Evolutionary conservation across 2,329 filamentous ascomycete genomes (phyloP).

Genomic region (Dothideomycetidae sp.): DNA sequence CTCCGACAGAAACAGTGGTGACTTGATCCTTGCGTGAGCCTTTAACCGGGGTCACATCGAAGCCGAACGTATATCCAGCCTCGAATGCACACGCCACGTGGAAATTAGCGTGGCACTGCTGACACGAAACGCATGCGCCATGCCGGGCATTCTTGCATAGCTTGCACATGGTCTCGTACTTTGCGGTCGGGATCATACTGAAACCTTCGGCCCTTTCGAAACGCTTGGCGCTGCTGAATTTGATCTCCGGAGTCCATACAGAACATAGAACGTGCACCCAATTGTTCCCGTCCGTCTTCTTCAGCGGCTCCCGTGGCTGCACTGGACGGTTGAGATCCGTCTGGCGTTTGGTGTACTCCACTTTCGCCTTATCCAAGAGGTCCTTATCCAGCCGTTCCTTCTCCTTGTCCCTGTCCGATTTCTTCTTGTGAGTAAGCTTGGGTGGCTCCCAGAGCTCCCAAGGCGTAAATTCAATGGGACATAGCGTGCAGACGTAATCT

Average conservation of each 20-base stretch:
- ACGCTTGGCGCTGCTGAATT: constrained; percentile 72
- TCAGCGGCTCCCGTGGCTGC: constrained; percentile 77
- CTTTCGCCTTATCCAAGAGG: constrained; percentile 60
- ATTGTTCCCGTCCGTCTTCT: constrained; percentile 89
- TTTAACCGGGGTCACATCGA: constrained; percentile 83
- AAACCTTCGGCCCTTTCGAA: constrained; percentile 84
- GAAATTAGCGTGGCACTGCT: constrained; percentile 55
- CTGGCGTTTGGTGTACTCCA: constrained; percentile 73
- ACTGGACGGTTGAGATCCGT: constrained; percentile 69
- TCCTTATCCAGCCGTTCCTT: constrained; percentile 78
- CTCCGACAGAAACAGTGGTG: constrained; percentile 64
- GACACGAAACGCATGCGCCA: constrained; percentile 73
- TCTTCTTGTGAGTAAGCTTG: constrained; percentile 70
- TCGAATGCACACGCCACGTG: constrained; percentile 87
- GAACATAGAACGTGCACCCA: constrained; percentile 96
- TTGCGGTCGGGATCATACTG: constrained; percentile 57
- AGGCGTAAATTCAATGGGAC: constrained; percentile 66
- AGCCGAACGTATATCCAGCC: constrained; percentile 68
- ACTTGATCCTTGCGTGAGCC: constrained; percentile 70
- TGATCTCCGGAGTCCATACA: constrained; percentile 81
- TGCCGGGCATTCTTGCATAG: constrained; percentile 53
- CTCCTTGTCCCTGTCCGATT: constrained; percentile 80
- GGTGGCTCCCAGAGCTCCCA: constrained; percentile 74
- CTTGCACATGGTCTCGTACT: constrained; percentile 68
- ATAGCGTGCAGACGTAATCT: constrained; percentile 84